Conservation (phyloP, 2,329 filamentous ascomycete species). For the Penicillium sp. region DNA sequence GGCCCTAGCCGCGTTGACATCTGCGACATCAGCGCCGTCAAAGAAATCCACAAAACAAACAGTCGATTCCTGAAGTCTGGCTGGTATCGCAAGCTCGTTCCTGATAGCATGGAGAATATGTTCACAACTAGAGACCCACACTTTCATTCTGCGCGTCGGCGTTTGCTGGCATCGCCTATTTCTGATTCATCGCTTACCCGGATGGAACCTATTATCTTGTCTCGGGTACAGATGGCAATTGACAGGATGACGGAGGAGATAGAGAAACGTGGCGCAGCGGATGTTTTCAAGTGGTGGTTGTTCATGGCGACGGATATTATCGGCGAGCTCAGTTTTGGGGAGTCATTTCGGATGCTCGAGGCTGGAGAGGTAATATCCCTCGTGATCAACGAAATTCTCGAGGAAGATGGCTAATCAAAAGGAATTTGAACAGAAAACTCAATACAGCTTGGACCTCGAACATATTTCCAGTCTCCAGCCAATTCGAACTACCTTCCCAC, state of each 20-base stretch:
- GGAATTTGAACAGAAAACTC: constrained; percentile 43
- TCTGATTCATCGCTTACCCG: constrained; percentile 32
- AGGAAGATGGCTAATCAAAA: neutral
- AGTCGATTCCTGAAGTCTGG: constrained; percentile 42
- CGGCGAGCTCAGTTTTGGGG: constrained; percentile 61
- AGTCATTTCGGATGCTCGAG: constrained; percentile 62
- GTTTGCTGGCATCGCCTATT: constrained; percentile 48
- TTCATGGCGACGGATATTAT: constrained; percentile 63
- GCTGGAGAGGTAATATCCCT: constrained; percentile 49
- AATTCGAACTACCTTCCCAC: constrained; percentile 36
- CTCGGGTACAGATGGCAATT: constrained; percentile 50
- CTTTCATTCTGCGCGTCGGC: constrained; percentile 49
- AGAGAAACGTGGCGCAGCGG: constrained; percentile 43
- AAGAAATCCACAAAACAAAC: constrained; percentile 44
- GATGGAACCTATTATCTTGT: constrained; percentile 50
- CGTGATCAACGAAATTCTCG: neutral
- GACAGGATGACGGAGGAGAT: constrained; percentile 55
- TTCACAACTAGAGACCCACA: constrained; percentile 52
- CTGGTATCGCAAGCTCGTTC: constrained; percentile 39
- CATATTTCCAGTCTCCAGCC: constrained; percentile 23
- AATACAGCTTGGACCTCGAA: constrained; percentile 51
- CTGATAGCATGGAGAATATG: constrained; percentile 37
- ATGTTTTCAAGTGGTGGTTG: constrained; percentile 61
- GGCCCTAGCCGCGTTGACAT: constrained; percentile 42
- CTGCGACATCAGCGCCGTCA: constrained; percentile 44